Conservation (phyloP, 352 stramenopile genomes). For the Pythium aphanidermatum region DNA sequence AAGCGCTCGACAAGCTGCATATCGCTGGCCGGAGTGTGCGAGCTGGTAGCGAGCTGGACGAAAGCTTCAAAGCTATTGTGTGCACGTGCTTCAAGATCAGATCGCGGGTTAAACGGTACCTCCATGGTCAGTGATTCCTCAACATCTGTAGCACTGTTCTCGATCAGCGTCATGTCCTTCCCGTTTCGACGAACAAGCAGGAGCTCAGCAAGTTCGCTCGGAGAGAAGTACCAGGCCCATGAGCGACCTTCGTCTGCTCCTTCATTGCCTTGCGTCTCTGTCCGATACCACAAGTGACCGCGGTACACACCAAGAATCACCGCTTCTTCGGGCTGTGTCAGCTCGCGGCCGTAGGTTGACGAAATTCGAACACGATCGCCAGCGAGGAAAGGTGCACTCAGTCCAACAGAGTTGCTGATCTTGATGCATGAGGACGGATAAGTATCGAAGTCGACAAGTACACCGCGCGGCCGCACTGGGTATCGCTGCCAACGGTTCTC, state of each 20-base stretch:
- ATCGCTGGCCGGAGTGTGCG: slow-evolving; percentile 58
- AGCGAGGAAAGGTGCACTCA: slow-evolving; percentile 87
- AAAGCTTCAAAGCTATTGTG: slow-evolving; percentile 49
- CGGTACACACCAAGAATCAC: slow-evolving; percentile 93
- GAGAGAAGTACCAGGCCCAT: slow-evolving; percentile 95
- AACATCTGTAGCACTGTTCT: slow-evolving; percentile 69
- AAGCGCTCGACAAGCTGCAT: slow-evolving; percentile 83
- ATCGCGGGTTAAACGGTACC: slow-evolving; percentile 34
- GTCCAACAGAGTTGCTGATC: slow-evolving; percentile 84
- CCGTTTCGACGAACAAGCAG: slow-evolving; percentile 71
- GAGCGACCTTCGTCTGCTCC: slow-evolving; percentile 88
- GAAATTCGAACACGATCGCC: slow-evolving; percentile 93
- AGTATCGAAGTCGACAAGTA: slow-evolving; percentile 94
- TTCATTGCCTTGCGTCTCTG: slow-evolving; percentile 96
- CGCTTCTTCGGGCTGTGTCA: slow-evolving; percentile 96
- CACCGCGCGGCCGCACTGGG: slow-evolving; percentile 68
- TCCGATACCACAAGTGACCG: slow-evolving; percentile 92
- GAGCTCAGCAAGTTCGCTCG: slow-evolving; percentile 87
- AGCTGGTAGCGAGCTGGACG: slow-evolving; percentile 49
- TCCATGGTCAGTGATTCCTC: slow-evolving; percentile 26
- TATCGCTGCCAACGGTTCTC: slow-evolving; percentile 80
- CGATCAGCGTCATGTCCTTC: slow-evolving; percentile 84
- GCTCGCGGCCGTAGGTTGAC: slow-evolving; percentile 90
- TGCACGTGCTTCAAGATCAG: slow-evolving; percentile 41
- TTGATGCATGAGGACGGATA: slow-evolving; percentile 84